Evolutionary conservation across 140 eudicot genomes (phyloP).

Genomic region (Artemisia princeps): DNA sequence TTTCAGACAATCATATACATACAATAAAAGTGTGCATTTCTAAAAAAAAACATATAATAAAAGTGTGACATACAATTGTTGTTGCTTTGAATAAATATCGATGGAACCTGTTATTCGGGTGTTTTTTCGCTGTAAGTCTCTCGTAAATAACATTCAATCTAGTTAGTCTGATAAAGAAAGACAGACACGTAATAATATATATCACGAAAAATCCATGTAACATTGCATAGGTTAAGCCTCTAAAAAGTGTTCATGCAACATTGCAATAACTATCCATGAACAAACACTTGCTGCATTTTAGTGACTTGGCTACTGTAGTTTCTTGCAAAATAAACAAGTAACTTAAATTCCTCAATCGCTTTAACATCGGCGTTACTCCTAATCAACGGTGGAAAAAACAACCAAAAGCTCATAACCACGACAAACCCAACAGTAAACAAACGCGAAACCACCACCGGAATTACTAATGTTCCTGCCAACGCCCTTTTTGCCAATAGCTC

Average conservation of each 20-base stretch:
- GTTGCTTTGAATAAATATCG: too few relatives aligned
- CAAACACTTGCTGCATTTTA: too few relatives aligned
- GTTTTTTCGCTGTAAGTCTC: too few relatives aligned
- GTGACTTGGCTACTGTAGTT: too few relatives aligned
- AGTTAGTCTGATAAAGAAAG: too few relatives aligned
- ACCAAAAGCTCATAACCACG: background rate
- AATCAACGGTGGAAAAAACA: background rate
- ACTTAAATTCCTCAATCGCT: too few relatives aligned
- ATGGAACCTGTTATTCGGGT: too few relatives aligned
- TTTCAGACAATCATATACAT: too few relatives aligned
- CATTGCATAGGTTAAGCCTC: background rate
- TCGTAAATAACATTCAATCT: too few relatives aligned
- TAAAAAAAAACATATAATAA: too few relatives aligned
- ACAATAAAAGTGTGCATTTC: too few relatives aligned
- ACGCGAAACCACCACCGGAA: background rate
- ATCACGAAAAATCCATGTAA: background rate
- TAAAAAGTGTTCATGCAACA: background rate
- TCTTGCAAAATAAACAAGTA: background rate
- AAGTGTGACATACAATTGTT: too few relatives aligned
- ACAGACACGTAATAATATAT: background rate
- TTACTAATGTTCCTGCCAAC: background rate
- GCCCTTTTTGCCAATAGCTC: background rate
- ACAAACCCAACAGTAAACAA: background rate
- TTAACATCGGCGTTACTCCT: background rate
- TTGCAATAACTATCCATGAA: background rate